Conservation (phyloP, 805 yeast genomes). For the Lipomyces sp. region DNA sequence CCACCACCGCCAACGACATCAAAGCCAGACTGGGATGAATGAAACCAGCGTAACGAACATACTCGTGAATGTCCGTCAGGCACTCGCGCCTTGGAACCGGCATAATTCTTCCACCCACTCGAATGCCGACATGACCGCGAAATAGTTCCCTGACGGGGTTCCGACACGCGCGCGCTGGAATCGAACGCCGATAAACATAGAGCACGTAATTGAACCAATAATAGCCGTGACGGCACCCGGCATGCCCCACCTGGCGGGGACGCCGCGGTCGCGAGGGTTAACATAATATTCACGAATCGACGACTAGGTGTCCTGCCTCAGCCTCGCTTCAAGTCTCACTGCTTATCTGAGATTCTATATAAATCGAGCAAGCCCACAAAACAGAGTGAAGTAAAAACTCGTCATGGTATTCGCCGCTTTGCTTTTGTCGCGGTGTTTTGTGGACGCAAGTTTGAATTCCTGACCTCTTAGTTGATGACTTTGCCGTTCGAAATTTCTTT, state of each 20-base stretch:
- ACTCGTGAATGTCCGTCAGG: background rate
- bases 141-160: background rate
- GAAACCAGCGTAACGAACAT: background rate
- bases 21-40: background rate
- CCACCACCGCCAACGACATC: background rate
- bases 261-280: background rate
- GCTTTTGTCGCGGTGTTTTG: background rate
- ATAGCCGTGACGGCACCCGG: background rate
- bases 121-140: background rate
- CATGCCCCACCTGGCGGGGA: background rate
- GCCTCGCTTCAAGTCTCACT: background rate
- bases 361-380: background rate
- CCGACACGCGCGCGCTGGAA: too few relatives aligned
- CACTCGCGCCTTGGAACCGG: background rate
- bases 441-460: background rate
- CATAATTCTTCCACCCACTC: background rate
- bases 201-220: background rate
- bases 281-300: background rate
- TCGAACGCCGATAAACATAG: background rate
- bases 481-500: background rate
- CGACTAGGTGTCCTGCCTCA: background rate
- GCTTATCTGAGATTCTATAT: background rate
- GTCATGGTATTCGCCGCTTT: constrained; percentile 1
- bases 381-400: background rate
- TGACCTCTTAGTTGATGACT: background rate